Evolutionary conservation across 306 rosid genomes (phyloP), one percentile per base, ranked within the genome.

Genomic region (Castanea sativa): DNA sequence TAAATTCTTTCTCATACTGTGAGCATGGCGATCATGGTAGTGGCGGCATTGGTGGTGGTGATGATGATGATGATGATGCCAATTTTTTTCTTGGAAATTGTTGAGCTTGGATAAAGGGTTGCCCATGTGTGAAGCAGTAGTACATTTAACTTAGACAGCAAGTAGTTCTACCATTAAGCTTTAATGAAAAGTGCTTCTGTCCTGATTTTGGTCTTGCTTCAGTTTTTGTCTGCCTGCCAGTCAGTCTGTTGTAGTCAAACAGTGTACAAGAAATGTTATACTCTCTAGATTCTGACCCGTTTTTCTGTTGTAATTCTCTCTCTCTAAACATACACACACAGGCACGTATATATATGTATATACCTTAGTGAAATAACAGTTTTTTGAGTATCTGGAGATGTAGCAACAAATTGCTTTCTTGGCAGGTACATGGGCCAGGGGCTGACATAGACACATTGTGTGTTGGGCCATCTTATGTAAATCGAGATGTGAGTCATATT

Each of bases 381-480:
- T 59, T 69, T 74, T 27, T 55, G 18, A 27, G 60, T 77, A 41
- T 65, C 59, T 68, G 73, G 32, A 55, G 75, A 76, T 59, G 41
- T 78, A n/a, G 69, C 74, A 43, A 79, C 49, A 29, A 67, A 56
- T 52, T 55, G 15, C 76, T 76, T 52, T 60, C n/a, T 81, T 85
- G 87, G 71, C 89, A 93, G 98, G 98, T 93, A 65, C 94, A 89
- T 84, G 98, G 98, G 74, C 98, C 98, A 60, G 98, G 93, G 78
- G 88, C 88, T 75, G 98, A 93, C 86, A 88, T 93, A 43, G 98
- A 91, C 74, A 86, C 98, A 68, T 76, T 93, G 70, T 93, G 98
- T 89, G 87, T 93, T 82, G 98, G 98, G 69, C 98, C 98, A 74
- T 91, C 98, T 9, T 93, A 93, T 83, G 94, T 93, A 77, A 89